Evolutionary conservation across 331 rosid species (phyloP).

Genomic region (Pyrus hybrid): DNA sequence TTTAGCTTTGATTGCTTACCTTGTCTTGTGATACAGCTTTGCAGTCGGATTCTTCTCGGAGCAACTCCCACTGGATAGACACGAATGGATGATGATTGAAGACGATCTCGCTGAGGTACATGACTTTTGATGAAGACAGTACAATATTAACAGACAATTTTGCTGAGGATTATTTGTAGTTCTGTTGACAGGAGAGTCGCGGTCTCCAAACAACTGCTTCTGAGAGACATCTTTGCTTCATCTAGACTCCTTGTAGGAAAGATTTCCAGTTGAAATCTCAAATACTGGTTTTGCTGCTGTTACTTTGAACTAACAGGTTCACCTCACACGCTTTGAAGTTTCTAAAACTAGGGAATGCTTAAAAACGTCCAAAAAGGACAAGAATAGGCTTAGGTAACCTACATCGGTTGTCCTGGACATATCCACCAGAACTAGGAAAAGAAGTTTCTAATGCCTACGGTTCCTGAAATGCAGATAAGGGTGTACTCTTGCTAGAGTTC

Average conservation of each 20-base stretch:
- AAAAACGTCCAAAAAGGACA: no score
- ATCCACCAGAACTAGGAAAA: no score
- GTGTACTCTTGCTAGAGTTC: background rate
- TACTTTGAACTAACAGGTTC: no score
- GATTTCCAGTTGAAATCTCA: background rate
- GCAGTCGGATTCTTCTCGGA: no score
- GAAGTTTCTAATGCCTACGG: no score
- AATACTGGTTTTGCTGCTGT: background rate
- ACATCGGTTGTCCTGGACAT: no score
- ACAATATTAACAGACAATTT: no score
- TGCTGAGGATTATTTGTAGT: background rate
- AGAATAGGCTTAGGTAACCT: no score
- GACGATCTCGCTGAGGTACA: background rate
- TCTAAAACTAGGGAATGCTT: background rate
- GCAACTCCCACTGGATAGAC: background rate
- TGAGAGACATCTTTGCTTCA: background rate
- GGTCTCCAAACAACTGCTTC: background rate
- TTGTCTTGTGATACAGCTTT: background rate
- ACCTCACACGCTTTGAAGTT: no score
- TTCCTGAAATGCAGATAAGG: background rate
- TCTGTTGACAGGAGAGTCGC: background rate
- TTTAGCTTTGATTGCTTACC: background rate
- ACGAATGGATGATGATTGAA: background rate
- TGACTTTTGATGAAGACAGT: background rate
- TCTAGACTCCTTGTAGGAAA: background rate